phyloP scores from a whole-genome alignment of 805 yeast species.

The Candida yuanshanica region DNA sequence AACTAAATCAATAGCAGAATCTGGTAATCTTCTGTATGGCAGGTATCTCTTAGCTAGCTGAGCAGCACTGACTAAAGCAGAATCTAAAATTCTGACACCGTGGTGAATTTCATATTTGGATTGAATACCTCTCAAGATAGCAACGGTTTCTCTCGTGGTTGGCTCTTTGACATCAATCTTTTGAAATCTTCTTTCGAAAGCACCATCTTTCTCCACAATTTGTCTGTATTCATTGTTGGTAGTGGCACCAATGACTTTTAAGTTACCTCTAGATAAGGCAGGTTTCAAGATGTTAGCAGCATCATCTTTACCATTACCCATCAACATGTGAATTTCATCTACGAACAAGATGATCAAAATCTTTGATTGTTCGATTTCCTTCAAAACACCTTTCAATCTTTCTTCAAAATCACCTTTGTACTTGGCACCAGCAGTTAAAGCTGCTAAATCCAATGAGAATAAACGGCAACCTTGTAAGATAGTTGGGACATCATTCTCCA shows the following conservation, averaged over 20 bases:
- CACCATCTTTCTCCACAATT: constrained; percentile 93
- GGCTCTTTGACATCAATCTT: constrained; percentile 95
- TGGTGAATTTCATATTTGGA: constrained; percentile 95
- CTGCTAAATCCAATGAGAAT: constrained; percentile 89
- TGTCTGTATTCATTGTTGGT: constrained; percentile 92
- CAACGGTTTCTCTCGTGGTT: constrained; percentile 86
- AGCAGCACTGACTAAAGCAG: constrained; percentile 91
- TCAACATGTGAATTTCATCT: constrained; percentile 98
- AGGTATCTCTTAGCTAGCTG: constrained; percentile 90
- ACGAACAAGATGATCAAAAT: constrained; percentile 85
- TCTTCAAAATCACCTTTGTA: constrained; percentile 99
- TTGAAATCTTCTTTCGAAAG: constrained; percentile 97
- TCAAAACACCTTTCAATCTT: constrained; percentile 92
- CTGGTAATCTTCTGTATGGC: constrained; percentile 94
- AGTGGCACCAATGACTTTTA: constrained; percentile 98
- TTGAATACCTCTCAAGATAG: constrained; percentile 93
- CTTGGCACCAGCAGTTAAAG: constrained; percentile 97
- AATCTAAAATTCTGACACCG: constrained; percentile 92
- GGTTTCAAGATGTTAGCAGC: constrained; percentile 97
- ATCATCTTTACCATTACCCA: constrained; percentile 98
- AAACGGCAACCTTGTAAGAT: constrained; percentile 76
- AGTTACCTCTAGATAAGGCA: constrained; percentile 91
- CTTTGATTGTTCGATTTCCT: constrained; percentile 85
- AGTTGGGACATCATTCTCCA: constrained; percentile 92
- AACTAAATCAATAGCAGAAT: constrained; percentile 92